Percentiles rank a stretch among this genome's conserved stretches.
Evolutionary conservation across 2,329 filamentous ascomycete species (phyloP).

Genomic region (Penicillium expansum): DNA sequence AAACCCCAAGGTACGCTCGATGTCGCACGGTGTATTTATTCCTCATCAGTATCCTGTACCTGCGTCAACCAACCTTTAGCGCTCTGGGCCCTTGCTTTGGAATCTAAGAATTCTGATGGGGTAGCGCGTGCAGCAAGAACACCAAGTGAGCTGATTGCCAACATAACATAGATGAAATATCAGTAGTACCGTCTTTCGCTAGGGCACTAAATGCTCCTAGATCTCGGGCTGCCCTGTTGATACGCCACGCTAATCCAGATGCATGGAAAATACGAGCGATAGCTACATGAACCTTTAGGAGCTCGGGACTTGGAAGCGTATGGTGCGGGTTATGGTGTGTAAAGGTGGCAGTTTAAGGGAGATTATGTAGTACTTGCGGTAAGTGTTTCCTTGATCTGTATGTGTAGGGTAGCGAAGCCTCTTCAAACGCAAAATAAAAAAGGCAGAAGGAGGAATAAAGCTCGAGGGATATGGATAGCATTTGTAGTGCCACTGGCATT

Average conservation of each 20-base stretch:
- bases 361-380: not conserved
- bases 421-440: not conserved
- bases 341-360: not conserved
- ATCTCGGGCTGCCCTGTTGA: not conserved
- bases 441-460: not conserved
- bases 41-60: too few species aligned
- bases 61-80: too few species aligned
- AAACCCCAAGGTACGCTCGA: not conserved
- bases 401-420: not conserved
- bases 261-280: conserved; percentile 1
- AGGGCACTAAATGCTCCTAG: not conserved
- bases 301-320: not conserved
- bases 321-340: not conserved
- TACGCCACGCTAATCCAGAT: not conserved
- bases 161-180: not conserved
- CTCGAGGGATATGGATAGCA: not conserved
- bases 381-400: not conserved
- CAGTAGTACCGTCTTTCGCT: not conserved
- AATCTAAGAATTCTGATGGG: too few species aligned
- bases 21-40: too few species aligned
- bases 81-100: too few species aligned
- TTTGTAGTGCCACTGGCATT: not conserved
- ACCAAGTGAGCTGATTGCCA: not conserved
- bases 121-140: not conserved
- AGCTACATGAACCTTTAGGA: not conserved